Percentiles rank a stretch among this genome's conserved stretches.
These are phyloP conservation scores for Chiua virens DNA, from an alignment of 768 basidiomycete genomes.

Conservation along the genomic window DNA sequence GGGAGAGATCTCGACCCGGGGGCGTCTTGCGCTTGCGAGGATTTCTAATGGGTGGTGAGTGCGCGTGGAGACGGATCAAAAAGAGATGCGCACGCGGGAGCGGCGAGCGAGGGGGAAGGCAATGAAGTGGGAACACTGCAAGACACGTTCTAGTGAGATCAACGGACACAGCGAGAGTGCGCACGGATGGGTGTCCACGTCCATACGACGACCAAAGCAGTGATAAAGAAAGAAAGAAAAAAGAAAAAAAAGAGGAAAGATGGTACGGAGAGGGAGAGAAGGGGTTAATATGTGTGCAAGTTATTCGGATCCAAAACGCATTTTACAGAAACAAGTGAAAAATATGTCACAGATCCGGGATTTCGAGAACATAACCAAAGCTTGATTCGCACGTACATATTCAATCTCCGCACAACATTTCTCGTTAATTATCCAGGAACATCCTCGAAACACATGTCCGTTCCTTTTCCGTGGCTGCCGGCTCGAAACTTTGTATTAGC, in stretches of 20 bases:
- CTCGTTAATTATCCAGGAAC: constrained; percentile 33
- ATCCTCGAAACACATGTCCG: constrained; percentile 6
- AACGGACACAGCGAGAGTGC: constrained; percentile 3
- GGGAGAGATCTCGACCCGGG: constrained; percentile 22
- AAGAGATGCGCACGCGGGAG: constrained; percentile 20
- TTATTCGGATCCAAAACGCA: constrained; percentile 39
- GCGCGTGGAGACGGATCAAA: constrained; percentile 18
- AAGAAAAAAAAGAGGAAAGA: neutral
- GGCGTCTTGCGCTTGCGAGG: constrained; percentile 43
- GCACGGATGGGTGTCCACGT: constrained; percentile 23
- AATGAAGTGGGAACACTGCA: constrained; percentile 12
- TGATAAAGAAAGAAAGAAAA: no score
- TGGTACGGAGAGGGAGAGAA: constrained; percentile 19
- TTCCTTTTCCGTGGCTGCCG: constrained; percentile 12
- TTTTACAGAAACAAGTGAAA: constrained; percentile 40
- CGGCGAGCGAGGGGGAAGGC: constrained; percentile 14
- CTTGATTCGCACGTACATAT: constrained; percentile 33
- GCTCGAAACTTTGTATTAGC: constrained; percentile 15
- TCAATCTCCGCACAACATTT: constrained; percentile 35
- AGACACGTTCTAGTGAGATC: constrained; percentile 16
- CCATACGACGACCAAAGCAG: no score
- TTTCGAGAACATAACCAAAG: constrained; percentile 41
- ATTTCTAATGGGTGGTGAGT: constrained; percentile 24
- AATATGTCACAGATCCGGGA: constrained; percentile 42
- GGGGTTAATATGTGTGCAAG: constrained; percentile 36